These are phyloP conservation scores for Casuarina glauca DNA, from an alignment of 306 rosid genomes.

Conservation along the genomic window DNA sequence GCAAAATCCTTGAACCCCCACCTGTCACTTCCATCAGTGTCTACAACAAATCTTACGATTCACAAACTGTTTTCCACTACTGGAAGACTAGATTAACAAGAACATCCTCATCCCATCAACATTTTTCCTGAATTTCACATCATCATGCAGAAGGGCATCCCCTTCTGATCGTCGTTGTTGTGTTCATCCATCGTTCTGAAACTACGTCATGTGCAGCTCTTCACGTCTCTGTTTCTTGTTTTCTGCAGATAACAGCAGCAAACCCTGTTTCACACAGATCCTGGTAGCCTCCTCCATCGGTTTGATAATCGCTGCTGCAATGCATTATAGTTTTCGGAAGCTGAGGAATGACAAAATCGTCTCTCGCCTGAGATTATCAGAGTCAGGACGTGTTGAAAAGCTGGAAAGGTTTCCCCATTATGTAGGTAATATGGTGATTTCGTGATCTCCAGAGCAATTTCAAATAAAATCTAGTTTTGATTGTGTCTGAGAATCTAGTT, in stretches of 20 bases:
- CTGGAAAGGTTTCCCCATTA: constrained; percentile 84
- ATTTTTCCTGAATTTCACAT: constrained; percentile 26
- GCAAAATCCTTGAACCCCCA: constrained; percentile 10
- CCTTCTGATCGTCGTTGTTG: background rate
- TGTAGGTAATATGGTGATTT: constrained; percentile 58
- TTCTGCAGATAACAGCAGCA: constrained; percentile 46
- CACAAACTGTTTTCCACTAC: constrained; percentile 23
- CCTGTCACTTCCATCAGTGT: constrained; percentile 22
- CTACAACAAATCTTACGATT: constrained; percentile 18
- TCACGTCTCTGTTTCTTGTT: background rate
- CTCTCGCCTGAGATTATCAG: constrained; percentile 55
- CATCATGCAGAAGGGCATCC: constrained; percentile 54
- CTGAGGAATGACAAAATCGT: constrained; percentile 53
- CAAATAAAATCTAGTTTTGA: background rate
- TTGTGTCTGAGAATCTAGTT: too few species aligned
- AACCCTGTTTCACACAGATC: constrained; percentile 59
- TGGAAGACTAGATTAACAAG: constrained; percentile 10
- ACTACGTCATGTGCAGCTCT: background rate
- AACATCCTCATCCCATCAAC: constrained; percentile 21
- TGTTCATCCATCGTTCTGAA: too few species aligned
- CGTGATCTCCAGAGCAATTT: background rate
- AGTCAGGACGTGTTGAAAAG: constrained; percentile 48
- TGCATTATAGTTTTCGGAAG: constrained; percentile 54
- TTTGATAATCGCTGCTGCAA: constrained; percentile 54
- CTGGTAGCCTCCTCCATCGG: constrained; percentile 66